Conservation (phyloP, 2,329 filamentous ascomycete species). For the Fusarium nanum region DNA sequence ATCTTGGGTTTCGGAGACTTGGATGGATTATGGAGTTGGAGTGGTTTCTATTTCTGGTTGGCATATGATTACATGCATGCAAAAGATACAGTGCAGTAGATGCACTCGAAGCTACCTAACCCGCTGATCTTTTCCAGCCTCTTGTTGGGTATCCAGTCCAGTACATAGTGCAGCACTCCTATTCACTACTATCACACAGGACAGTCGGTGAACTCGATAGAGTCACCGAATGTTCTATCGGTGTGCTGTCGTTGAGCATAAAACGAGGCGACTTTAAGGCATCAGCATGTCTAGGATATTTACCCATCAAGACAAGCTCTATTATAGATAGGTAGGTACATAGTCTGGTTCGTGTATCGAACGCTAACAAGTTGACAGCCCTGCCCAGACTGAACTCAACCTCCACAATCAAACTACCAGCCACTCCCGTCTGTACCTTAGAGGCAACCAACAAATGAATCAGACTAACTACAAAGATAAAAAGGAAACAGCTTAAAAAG, state of each 20-base stretch:
- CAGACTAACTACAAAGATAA: background rate
- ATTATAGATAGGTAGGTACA: background rate
- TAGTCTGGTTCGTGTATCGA: too few species aligned
- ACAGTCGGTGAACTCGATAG: conserved; percentile 27
- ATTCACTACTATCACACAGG: conserved; percentile 9
- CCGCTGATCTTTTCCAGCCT: conserved; percentile 16
- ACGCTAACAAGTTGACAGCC: too few species aligned
- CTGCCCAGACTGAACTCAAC: conserved; percentile 20
- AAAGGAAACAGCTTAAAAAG: conserved; percentile 1
- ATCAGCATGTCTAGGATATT: background rate
- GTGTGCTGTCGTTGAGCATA: conserved; percentile 4
- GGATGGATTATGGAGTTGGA: background rate
- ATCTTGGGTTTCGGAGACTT: conserved; percentile 18
- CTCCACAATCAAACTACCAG: conserved; percentile 29
- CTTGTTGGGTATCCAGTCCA: background rate
- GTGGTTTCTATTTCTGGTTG: background rate
- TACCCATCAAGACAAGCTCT: background rate
- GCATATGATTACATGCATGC: background rate
- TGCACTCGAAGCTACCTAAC: background rate
- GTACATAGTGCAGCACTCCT: conserved; percentile 13
- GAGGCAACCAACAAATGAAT: background rate
- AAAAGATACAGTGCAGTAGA: background rate
- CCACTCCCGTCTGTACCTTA: conserved; percentile 25
- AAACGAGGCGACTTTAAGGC: background rate
- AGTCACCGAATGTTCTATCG: conserved; percentile 18